Base-by-base conservation (phyloP, 768 basidiomycete species). In the Auricularia cornea region DNA sequence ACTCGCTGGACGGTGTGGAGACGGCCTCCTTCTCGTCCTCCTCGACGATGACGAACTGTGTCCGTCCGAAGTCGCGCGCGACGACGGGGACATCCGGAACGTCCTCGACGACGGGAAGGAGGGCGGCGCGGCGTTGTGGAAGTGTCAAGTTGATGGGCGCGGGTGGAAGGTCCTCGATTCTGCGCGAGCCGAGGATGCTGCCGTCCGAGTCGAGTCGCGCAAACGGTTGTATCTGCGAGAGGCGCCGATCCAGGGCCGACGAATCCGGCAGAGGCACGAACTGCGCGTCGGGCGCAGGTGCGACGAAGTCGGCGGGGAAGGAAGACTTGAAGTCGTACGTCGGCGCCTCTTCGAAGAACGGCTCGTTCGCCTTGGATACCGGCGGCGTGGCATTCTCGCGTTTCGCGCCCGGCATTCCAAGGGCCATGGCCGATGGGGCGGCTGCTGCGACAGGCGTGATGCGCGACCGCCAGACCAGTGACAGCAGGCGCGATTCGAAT, bases 401-500 rank as follows among this genome's bases (percentile, higher is more conserved):
- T 18, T 48, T 48, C 20, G 20, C 44, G 6, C 44, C 23, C 11
- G 44, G 44, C 44, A 48, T 48, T 10, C 44, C 44, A 18, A 48
- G 10, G 16, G 44, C 44, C 44, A 48, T 5, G 20, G 44, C 44
- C 11, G 44, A 18, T 23, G 44, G 1, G 6, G 44, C 23, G 44
- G 44, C 3, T 18, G 10, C 20, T 14, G 44, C 44, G 16, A 23
- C 20, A 14, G 23, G 6, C 5, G 44, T 20, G 20, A 8, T 18
- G 44, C 44, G 44, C 11, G 44, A 48, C 20, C 44, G 44, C 44
- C 44, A 48, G 44, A 48, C 44, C 20, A 48, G 44, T 1, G 85
- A 84, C 77, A 93, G 90, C 71, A 94, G 79, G 67, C 86, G 86
- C 28, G 83, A 80, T 66, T 85, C 84, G 61, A 85, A 81, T 66